A percentile compares a stretch with the other conserved stretches of the same genome.
Conservation (phyloP, 2,329 filamentous ascomycete species). For the Aspergillus tamarii region DNA sequence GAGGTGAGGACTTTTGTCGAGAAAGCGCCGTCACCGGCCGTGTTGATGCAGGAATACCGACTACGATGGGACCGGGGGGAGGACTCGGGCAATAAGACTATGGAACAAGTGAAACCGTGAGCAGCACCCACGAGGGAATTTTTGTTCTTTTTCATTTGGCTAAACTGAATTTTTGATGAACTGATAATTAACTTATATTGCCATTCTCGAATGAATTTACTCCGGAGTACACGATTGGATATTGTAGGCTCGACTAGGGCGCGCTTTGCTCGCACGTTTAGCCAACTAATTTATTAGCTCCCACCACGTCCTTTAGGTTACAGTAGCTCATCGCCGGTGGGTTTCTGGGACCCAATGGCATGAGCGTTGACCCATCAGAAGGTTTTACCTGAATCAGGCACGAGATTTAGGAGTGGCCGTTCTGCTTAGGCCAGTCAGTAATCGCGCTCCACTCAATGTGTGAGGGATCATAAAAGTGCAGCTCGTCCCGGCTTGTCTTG, state of each 20-base stretch:
- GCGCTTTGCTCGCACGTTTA: too few species aligned
- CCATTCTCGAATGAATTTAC: neutral
- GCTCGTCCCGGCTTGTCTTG: neutral
- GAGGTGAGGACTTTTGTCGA: neutral
- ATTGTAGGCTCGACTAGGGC: too few species aligned
- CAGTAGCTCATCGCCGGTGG: neutral
- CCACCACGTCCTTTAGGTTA: too few species aligned
- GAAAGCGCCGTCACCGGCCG: neutral
- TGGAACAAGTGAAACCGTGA: conserved; percentile 4
- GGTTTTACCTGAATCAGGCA: neutral
- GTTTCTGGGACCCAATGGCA: neutral
- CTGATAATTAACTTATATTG: neutral
- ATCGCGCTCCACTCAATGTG: too few species aligned
- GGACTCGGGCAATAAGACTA: neutral
- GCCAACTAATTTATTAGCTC: too few species aligned
- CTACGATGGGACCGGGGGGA: neutral
- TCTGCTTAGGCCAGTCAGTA: too few species aligned
- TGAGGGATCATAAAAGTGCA: neutral
- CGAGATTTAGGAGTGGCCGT: neutral
- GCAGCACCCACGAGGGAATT: neutral
- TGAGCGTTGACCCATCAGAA: neutral
- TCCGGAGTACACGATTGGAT: too few species aligned
- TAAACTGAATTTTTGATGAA: neutral
- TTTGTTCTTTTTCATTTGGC: too few species aligned
- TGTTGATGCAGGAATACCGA: conserved; percentile 7